Evolutionary conservation across 2,329 filamentous ascomycete genomes (phyloP), one percentile per base, ranked within the genome.

Genomic region (Hymenotorrendiella dingleyae): DNA sequence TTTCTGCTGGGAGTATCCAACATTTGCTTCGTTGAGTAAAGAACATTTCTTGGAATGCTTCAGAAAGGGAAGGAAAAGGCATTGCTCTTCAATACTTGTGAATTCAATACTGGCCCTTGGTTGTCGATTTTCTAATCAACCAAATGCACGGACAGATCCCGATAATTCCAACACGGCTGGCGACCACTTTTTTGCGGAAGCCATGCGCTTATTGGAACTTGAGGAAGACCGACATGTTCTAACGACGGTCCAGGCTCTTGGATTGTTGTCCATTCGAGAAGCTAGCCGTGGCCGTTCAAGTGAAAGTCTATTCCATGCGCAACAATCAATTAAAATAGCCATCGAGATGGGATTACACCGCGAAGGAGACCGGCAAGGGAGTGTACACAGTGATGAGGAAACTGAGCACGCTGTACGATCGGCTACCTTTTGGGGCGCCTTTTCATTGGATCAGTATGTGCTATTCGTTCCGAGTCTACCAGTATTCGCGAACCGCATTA

Each of bases 1-100:
- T 63, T 86, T 86, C 52, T 84, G 80, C 65, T 87, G 83, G 76
- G 78, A 84, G 51, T 86, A 88, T 58, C 81, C 84, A 3, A 86
- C 82, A 10, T 86, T 86, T 62, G 78, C 82, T 3, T 78, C 84
- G 2, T 72, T 88, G 33, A 84, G 80, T 78, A 60, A 60, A 36
- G 56, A 60, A 28, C 54, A 60, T 40, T 60, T 60, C 32, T 19
- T 60, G 14, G 43, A 54, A 24, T 54, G 54, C 30, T 59, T 55
- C 39, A 46, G 30, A 33, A 17, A 3, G 5, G 49, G 49, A 4
- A 42, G 14, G 11, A 24, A 6, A 9, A 28, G 36, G 22, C 44
- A 46, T 30, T 54, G 52, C 38, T n/a, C 67, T 80, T 34, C 80
- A 74, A 4, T 54, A 21, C 40, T 54, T 3, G 46, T 53, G 4